Evolutionary conservation across 306 rosid species (phyloP).

Genomic region (Comarum palustre): DNA sequence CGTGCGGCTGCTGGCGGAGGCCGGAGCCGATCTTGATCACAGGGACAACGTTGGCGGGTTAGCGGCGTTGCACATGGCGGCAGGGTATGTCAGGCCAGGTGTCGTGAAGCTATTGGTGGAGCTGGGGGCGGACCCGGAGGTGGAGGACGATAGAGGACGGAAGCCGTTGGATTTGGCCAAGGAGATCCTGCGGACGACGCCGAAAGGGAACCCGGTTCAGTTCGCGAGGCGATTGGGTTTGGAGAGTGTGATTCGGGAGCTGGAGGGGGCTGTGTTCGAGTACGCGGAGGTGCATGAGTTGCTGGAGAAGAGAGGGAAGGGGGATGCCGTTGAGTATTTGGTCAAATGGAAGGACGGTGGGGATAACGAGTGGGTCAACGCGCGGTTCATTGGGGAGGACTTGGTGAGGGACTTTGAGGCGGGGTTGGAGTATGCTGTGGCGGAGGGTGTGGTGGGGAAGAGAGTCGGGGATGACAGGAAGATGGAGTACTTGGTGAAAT

Average conservation of each 20-base stretch:
- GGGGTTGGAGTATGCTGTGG: conserved; percentile 83
- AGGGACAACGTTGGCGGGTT: conserved; percentile 56
- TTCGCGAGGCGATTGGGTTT: conserved; percentile 62
- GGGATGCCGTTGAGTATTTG: conserved; percentile 59
- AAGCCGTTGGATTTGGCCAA: conserved; percentile 64
- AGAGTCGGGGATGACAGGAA: conserved; percentile 68
- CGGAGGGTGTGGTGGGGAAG: conserved; percentile 61
- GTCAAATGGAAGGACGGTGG: conserved; percentile 80
- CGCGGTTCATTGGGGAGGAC: conserved; percentile 59
- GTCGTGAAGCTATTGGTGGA: conserved; percentile 52
- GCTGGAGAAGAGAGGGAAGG: conserved; percentile 74
- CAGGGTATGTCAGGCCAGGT: conserved; percentile 63
- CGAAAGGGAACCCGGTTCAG: conserved; percentile 75
- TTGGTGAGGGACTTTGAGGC: conserved; percentile 71
- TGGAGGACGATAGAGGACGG: conserved; percentile 46
- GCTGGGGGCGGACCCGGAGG: conserved; percentile 67
- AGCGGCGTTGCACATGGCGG: conserved; percentile 78
- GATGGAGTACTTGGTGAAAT: conserved; percentile 63
- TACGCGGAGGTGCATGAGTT: conserved; percentile 73
- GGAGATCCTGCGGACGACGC: conserved; percentile 54
- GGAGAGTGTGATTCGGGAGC: conserved; percentile 42
- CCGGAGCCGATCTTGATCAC: conserved; percentile 58
- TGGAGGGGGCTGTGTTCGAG: conserved; percentile 68
- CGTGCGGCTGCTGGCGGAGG: conserved; percentile 51
- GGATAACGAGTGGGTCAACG: conserved; percentile 78